phyloP scores from a whole-genome alignment of 176 grass and related monocot genomes.

The Alopecurus myosuroides region DNA sequence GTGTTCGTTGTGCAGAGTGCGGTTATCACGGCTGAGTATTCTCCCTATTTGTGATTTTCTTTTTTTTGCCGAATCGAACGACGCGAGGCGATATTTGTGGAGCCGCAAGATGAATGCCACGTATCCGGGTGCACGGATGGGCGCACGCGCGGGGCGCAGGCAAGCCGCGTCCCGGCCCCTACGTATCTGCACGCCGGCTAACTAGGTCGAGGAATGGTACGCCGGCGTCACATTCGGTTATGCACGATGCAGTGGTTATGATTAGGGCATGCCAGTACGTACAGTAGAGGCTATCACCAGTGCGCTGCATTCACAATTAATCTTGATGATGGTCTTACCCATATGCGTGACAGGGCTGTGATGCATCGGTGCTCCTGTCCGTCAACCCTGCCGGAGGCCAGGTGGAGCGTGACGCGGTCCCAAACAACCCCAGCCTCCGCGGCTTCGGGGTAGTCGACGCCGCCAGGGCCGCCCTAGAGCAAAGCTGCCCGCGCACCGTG shows the following conservation, averaged over 20 bases:
- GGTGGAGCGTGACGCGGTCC: neutral
- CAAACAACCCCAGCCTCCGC: conserved; percentile 48
- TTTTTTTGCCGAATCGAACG: too few relatives aligned
- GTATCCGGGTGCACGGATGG: too few relatives aligned
- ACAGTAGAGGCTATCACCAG: neutral
- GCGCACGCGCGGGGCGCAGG: too few relatives aligned
- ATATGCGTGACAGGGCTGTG: too few relatives aligned
- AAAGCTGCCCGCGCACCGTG: conserved; percentile 34
- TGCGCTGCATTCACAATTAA: conserved; percentile 23
- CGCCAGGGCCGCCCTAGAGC: conserved; percentile 44
- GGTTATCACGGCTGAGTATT: too few relatives aligned
- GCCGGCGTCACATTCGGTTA: neutral
- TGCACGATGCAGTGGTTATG: neutral
- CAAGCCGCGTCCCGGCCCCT: too few relatives aligned
- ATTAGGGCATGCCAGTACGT: neutral
- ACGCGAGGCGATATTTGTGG: too few relatives aligned
- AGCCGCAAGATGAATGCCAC: too few relatives aligned
- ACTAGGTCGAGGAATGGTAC: neutral
- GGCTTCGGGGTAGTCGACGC: conserved; percentile 44
- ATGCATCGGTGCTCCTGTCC: conserved; percentile 41
- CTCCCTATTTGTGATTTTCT: too few relatives aligned
- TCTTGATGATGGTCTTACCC: neutral
- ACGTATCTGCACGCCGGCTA: neutral
- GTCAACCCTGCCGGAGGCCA: conserved; percentile 24
- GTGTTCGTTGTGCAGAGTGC: too few relatives aligned